A percentile compares a stretch with the other conserved stretches of the same genome.
Evolutionary conservation across 208 protist species (phyloP).

Genomic region (Trypanosoma caninum): DNA sequence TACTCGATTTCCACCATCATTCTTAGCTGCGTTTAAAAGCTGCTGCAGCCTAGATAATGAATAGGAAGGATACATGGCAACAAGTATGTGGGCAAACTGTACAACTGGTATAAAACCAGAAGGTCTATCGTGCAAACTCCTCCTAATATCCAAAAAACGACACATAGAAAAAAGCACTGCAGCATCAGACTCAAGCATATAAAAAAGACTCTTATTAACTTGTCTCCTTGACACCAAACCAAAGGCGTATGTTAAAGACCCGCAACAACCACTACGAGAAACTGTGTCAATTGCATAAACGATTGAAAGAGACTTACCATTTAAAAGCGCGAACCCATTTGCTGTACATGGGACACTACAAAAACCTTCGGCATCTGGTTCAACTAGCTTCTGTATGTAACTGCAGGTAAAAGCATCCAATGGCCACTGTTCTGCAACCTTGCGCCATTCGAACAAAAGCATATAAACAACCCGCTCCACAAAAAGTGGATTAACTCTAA

Average conservation of each 20-base stretch:
- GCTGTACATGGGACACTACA: no score
- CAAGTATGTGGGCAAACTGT: constrained; percentile 50
- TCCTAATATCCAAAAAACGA: constrained; percentile 34
- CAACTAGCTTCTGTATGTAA: constrained; percentile 2
- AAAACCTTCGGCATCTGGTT: background rate
- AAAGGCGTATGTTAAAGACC: constrained; percentile 69
- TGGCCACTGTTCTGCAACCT: background rate
- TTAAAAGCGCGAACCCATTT: no score
- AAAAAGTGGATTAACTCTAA: constrained; percentile 55
- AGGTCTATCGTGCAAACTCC: background rate
- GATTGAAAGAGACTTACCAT: constrained; percentile 40
- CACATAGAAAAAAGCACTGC: constrained; percentile 50
- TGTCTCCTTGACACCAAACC: constrained; percentile 39
- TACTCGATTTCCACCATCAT: constrained; percentile 34
- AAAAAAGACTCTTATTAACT: constrained; percentile 51
- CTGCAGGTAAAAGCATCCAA: constrained; percentile 19
- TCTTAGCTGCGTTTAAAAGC: constrained; percentile 43
- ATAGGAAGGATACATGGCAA: constrained; percentile 73
- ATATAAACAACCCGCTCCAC: constrained; percentile 63
- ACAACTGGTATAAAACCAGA: constrained; percentile 51
- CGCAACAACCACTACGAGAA: constrained; percentile 37
- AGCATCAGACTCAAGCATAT: constrained; percentile 48
- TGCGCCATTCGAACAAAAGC: constrained; percentile 51
- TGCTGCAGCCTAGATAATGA: constrained; percentile 33
- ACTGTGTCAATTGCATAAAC: constrained; percentile 64